A percentile compares a stretch with the other conserved stretches of the same genome.
Conservation (phyloP, 2,329 filamentous ascomycete species). For the Didymella pinodella region DNA sequence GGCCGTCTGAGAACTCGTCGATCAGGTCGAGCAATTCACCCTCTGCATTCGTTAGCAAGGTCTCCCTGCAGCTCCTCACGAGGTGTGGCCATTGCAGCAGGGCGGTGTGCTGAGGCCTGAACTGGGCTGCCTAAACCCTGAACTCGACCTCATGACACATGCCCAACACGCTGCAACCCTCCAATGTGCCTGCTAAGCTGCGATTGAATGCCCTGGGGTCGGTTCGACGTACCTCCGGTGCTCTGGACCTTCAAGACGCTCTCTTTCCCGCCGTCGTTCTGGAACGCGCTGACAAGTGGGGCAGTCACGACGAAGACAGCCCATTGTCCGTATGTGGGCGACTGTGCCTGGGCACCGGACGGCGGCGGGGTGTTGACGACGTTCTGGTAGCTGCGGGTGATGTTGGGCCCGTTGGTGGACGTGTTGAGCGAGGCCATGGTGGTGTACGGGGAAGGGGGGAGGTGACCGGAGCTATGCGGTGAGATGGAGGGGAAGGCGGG, state of each 20-base stretch:
- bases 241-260: slow-evolving; percentile 94
- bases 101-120: slow-evolving; percentile 17
- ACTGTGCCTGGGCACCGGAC: slow-evolving; percentile 66
- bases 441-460: slow-evolving; percentile 9
- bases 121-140: slow-evolving; percentile 23
- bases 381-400: slow-evolving; percentile 67
- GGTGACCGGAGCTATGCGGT: slow-evolving; percentile 14
- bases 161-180: background rate
- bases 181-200: background rate
- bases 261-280: slow-evolving; percentile 84
- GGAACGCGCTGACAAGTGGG: slow-evolving; percentile 90
- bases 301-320: slow-evolving; percentile 92
- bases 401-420: slow-evolving; percentile 62
- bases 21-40: slow-evolving; percentile 89
- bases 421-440: slow-evolving; percentile 73
- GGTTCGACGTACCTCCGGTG: slow-evolving; percentile 73
- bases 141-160: background rate
- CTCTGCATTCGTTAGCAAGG: slow-evolving; percentile 62
- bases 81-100: background rate
- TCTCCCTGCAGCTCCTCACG: background rate
- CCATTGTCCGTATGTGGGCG: slow-evolving; percentile 89
- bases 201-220: slow-evolving; percentile 12
- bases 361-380: slow-evolving; percentile 69
- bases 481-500: slow-evolving; percentile 10
- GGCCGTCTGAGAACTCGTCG: slow-evolving; percentile 96